Evolutionary conservation across 176 grass and related monocot genomes (phyloP), one percentile per base, ranked within the genome.

Genomic region (Dendrocalamus sinicus): DNA sequence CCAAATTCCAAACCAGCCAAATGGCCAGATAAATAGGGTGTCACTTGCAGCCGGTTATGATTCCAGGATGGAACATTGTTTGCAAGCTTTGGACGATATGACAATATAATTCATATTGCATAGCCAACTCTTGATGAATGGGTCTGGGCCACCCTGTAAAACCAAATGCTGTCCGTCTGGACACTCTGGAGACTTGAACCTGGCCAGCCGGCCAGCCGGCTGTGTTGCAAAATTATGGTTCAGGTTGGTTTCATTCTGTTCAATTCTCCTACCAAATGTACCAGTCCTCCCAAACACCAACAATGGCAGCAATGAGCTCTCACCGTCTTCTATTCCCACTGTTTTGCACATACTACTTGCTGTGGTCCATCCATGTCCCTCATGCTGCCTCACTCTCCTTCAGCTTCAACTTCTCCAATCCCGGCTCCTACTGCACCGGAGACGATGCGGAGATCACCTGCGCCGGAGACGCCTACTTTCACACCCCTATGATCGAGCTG

Each of bases 301-400:
- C 66, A 79, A 61, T 41, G 53, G 26, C 75, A 39, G 41, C 52
- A 11, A 30, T 2, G 55, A 65, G 68, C 69, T 80, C 85, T 65
- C 43, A 24, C 45, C 44, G 16, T 9, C 58, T 86, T 32, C 13
- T 55, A 7, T 64, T 60, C 66, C 71, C 22, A 9, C 41, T 62
- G 19, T 37, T 77, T 70, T 16, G 15, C 77, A 32, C 80, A 44
- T 54, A 4, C 58, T 53, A 14, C 77, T 19, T 73, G 45, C 4
- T 86, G 67, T 44, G 14, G 23, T 46, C 22, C 22, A 4, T 73
- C 32, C 58, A 65, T 44, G 24, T 17, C 20, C 88, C 48, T 20
- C 24, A 6, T 80, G 85, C 78, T 11, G 55, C 14, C 55, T 84
- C 88, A 4, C 87, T 92, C 70, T 83, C 78, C 76, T 94, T 92